Base-by-base conservation (phyloP, 257 asterid genomes). In the Nemophila menziesii region DNA sequence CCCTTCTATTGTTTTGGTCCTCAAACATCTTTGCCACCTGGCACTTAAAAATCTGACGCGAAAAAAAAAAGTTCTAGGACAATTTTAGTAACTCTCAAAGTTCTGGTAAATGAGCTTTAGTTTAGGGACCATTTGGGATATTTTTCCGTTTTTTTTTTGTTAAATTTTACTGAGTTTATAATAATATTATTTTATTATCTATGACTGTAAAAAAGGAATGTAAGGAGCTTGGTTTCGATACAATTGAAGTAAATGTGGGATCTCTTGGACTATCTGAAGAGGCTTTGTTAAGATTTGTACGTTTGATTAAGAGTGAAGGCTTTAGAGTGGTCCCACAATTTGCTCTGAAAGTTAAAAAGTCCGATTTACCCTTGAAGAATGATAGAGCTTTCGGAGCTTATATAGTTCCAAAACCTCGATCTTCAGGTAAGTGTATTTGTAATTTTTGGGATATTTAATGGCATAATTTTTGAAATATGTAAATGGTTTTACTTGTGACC, bases 211-310 rank as follows among this genome's bases (percentile, higher is more conserved):
- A 11, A 24, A 58, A 90, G 98, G 98, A 85, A 66, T 90, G 96
- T 43, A 90, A 77, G 61, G 70, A 68, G 44, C 61, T 84, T 69
- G 98, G 98, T 12, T 78, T 84, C 40, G 95, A 89, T 66, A 68
- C 93, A 16, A 76, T 89, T 45, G 98, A 89, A 68, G 69, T 90
- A 16, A 85, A 90, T 57, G 83, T 60, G 24, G 80, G 82, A 40
- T 74, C 82, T 8, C 77, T 84, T 41, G 96, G 78, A 44, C 57
- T 81, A 16, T 85, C 96, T 46, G 98, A 90, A 64, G 98, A 90
- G 56, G 66, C 73, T 20, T 76, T 90, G 21, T 37, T 85, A 69
- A 78, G 98, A 74, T 90, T 80, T 68, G 87, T 90, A 64, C 73
- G 98, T 69, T 63, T 72, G 63, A 80, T 79, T 22, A 90, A 90